Conservation (phyloP, 2,329 filamentous ascomycete genomes). For the Penicillium polonicum region DNA sequence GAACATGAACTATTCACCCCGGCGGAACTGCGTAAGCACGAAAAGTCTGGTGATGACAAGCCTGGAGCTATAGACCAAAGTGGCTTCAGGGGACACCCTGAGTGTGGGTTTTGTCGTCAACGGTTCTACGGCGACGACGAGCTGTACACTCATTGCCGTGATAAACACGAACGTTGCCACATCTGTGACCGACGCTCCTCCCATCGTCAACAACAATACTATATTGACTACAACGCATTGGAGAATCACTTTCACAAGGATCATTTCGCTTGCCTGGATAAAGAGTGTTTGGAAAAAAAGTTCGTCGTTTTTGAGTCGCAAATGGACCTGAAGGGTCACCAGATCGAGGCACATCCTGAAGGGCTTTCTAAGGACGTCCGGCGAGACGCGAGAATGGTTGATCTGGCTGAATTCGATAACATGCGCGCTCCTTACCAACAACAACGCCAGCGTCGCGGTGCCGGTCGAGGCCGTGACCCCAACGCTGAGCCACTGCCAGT, state of each 20-base stretch:
- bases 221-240: conserved; percentile 79
- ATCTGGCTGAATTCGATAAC: conserved; percentile 84
- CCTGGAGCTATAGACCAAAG: conserved; percentile 89
- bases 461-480: conserved; percentile 75
- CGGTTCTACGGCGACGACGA: conserved; percentile 97
- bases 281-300: conserved; percentile 92
- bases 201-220: conserved; percentile 79
- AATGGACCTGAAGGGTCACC: conserved; percentile 91
- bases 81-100: conserved; percentile 91
- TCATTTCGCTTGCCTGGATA: conserved; percentile 80
- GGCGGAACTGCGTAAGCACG: conserved; percentile 79
- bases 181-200: conserved; percentile 73
- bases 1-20: conserved; percentile 90
- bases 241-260: conserved; percentile 84
- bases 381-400: conserved; percentile 78
- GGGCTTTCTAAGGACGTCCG: conserved; percentile 78
- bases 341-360: conserved; percentile 77
- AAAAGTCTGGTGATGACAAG: conserved; percentile 85
- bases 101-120: conserved; percentile 88
- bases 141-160: conserved; percentile 86
- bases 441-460: conserved; percentile 58
- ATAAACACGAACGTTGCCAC: conserved; percentile 93
- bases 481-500: conserved; percentile 76
- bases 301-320: conserved; percentile 96
- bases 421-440: conserved; percentile 69